Base-by-base conservation (phyloP, 2,329 filamentous ascomycete species). In the Torrubiellomyces zombiae region DNA sequence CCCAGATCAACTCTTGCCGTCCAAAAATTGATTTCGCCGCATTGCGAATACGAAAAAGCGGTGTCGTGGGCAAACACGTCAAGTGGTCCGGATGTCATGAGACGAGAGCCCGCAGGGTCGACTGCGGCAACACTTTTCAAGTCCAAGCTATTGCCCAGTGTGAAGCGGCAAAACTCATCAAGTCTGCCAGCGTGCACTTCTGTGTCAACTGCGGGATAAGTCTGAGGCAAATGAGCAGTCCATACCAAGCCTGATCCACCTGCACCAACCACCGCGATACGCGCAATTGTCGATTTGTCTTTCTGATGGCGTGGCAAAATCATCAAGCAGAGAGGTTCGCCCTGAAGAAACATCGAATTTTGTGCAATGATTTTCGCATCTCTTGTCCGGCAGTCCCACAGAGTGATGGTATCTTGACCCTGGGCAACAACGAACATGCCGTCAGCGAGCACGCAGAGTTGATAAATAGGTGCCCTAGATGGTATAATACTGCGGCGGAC, bases 61-160 rank as follows among this genome's bases (percentile, higher is more conserved):
- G 91, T 71, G 42, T 93, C 83, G 19, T 75, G 71, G 8, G 82
- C 78, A 45, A 93, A 92, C 0, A 80, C 68, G 46, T 93, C 83
- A 16, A 92, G 62, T 33, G 83, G 91, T 1, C 76, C 79, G 4
- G 80, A 79, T 8, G 72, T 67, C 3, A 74, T 61, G 2, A 74
- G 67, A 19, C 66, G 58, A 8, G 76, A 72, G 2, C 83, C 85
- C 2, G 82, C 83, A 25, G 83, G 82, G 40, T 93, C 85, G 23
- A 92, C 81, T 0, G 83, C 80, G 7, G 92, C 56, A 11, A 92
- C 61, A 34, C 73, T 73, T 9, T 67, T 61, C 21, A 76, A 46
- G 24, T 66, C 61, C n/a, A 69, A 61, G 0, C 56, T 52, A 11
- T 57, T 57, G 1, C 70, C 63, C 3, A 91, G 56, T 27, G 73